Evolutionary conservation across 2,329 filamentous ascomycete genomes (phyloP).

Genomic region (Penicillium aurantiogriseum): DNA sequence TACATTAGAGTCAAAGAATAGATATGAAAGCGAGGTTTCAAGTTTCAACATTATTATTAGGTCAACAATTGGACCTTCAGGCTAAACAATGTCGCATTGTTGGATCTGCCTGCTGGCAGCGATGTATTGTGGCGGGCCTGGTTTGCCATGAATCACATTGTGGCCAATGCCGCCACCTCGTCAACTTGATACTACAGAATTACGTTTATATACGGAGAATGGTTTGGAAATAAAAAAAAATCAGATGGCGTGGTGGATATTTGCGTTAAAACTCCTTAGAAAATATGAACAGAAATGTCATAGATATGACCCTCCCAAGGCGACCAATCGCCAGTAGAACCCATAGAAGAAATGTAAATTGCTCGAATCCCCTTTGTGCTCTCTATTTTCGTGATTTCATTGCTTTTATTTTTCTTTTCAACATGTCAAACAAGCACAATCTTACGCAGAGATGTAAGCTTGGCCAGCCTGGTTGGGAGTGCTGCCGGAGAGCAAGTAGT

Average conservation of each 20-base stretch:
- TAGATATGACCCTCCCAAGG: background rate
- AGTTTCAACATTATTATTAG: background rate
- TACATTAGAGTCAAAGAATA: background rate
- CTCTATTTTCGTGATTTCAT: background rate
- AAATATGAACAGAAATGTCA: background rate
- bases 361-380: background rate
- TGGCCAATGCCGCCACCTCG: background rate
- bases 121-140: background rate
- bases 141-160: background rate
- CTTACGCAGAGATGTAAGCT: constrained; percentile 24
- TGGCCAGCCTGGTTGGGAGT: constrained; percentile 31
- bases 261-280: background rate
- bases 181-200: background rate
- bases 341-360: background rate
- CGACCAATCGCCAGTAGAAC: background rate
- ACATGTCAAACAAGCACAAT: background rate
- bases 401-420: background rate
- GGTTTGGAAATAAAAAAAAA: background rate
- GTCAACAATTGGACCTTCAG: background rate
- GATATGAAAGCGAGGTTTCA: background rate
- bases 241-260: constrained; percentile 1
- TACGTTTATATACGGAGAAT: background rate
- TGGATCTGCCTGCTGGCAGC: background rate
- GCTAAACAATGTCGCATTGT: background rate
- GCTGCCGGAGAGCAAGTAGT: constrained; percentile 31